phyloP scores from a whole-genome alignment of 495 filamentous ascomycete species.

The Hapsidospora chrysogenum region DNA sequence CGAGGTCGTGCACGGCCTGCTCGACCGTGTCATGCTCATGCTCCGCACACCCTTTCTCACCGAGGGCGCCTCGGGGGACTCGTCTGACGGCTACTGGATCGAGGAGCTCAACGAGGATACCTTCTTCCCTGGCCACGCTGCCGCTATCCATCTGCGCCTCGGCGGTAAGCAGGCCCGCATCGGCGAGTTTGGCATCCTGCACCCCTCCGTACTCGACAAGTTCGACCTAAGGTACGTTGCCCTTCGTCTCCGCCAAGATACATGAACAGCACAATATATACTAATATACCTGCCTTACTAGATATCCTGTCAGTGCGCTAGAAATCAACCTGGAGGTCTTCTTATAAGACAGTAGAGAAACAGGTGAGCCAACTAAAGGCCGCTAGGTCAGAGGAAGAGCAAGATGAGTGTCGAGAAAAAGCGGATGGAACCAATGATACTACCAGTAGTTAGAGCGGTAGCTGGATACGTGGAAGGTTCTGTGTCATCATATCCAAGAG shows the following conservation, averaged over 20 bases:
- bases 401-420: too few species aligned
- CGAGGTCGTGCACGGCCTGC: conserved; percentile 84
- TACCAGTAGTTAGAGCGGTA: too few species aligned
- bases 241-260: not conserved
- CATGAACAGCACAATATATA: not conserved
- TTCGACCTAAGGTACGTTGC: conserved; percentile 64
- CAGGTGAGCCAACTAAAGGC: too few species aligned
- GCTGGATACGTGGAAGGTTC: too few species aligned
- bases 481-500: too few species aligned
- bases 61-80: conserved; percentile 43
- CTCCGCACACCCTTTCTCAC: conserved; percentile 66
- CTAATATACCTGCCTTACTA: conserved; percentile 14
- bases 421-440: too few species aligned
- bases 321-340: conserved; percentile 94
- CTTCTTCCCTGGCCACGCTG: conserved; percentile 81
- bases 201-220: conserved; percentile 81
- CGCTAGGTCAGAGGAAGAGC: too few species aligned
- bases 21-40: conserved; percentile 90
- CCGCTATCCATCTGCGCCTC: conserved; percentile 58
- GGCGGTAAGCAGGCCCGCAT: conserved; percentile 53
- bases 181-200: conserved; percentile 83
- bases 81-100: conserved; percentile 70
- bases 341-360: too few species aligned
- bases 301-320: conserved; percentile 84
- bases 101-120: conserved; percentile 78